Conservation (phyloP, 768 basidiomycete genomes). For the Suillus plorans region DNA sequence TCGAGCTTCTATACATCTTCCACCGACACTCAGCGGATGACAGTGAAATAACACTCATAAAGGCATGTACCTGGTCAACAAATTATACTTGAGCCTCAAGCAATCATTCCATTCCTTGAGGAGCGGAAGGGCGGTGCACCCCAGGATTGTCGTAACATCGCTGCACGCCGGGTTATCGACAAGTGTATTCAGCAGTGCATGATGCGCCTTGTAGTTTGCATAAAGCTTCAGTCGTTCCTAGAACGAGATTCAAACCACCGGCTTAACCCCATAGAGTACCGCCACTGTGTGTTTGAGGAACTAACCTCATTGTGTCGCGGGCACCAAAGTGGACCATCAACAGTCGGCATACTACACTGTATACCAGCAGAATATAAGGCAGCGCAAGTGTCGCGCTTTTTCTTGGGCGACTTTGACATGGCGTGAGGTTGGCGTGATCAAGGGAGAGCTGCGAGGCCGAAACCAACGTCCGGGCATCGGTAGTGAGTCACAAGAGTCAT, state of each 20-base stretch:
- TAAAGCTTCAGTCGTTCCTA: conserved; percentile 39
- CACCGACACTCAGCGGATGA: conserved; percentile 5
- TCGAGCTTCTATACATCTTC: conserved; percentile 39
- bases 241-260: neutral
- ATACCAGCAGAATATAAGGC: conserved; percentile 17
- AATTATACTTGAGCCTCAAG: conserved; percentile 32
- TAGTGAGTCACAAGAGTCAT: neutral
- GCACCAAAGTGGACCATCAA: conserved; percentile 24
- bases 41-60: neutral
- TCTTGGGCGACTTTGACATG: conserved; percentile 13
- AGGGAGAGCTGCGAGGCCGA: no score
- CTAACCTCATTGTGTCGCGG: conserved; percentile 31
- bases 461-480: no score
- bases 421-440: neutral
- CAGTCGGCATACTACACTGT: conserved; percentile 14
- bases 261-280: neutral
- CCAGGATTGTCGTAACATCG: conserved; percentile 22
- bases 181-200: conserved; percentile 29
- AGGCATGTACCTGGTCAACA: conserved; percentile 31
- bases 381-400: conserved; percentile 17
- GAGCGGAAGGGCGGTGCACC: conserved; percentile 30
- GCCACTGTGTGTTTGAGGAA: neutral
- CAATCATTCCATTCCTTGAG: conserved; percentile 34
- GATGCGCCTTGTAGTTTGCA: conserved; percentile 35
- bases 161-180: conserved; percentile 27